phyloP scores from a whole-genome alignment of 129 eudicot species.

The Pittosporum tobira region DNA sequence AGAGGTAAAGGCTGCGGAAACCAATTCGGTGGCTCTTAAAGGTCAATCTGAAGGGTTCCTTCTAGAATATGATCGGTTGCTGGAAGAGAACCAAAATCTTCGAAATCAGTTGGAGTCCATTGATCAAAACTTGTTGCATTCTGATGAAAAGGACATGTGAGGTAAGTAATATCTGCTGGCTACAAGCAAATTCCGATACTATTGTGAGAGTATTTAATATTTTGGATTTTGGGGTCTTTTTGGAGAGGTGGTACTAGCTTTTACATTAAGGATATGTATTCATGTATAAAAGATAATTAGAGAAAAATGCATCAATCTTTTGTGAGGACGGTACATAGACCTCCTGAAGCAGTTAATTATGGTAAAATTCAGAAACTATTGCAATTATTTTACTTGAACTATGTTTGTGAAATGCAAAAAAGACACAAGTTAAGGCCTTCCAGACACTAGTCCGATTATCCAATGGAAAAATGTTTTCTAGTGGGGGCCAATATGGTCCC shows the following conservation, averaged over 20 bases:
- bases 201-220: not conserved
- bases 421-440: too few species aligned
- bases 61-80: conserved; percentile 48
- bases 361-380: too few species aligned
- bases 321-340: not conserved
- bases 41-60: conserved; percentile 67
- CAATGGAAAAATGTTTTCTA: too few species aligned
- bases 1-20: conserved; percentile 55
- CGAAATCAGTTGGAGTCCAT: conserved; percentile 37
- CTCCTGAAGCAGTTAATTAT: too few species aligned
- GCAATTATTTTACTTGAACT: too few species aligned
- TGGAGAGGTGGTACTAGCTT: not conserved
- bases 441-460: too few species aligned
- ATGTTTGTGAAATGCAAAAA: too few species aligned
- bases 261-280: conserved; percentile 7
- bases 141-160: conserved; percentile 54
- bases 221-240: not conserved
- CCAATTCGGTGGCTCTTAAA: conserved; percentile 48
- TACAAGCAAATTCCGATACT: not conserved
- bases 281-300: not conserved
- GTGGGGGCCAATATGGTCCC: too few species aligned
- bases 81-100: conserved; percentile 49
- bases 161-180: conserved; percentile 2
- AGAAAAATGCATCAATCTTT: not conserved
- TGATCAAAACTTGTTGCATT: conserved; percentile 29